These are phyloP conservation scores for Fragaria vesca DNA, from an alignment of 306 rosid species.

Conservation along the genomic window DNA sequence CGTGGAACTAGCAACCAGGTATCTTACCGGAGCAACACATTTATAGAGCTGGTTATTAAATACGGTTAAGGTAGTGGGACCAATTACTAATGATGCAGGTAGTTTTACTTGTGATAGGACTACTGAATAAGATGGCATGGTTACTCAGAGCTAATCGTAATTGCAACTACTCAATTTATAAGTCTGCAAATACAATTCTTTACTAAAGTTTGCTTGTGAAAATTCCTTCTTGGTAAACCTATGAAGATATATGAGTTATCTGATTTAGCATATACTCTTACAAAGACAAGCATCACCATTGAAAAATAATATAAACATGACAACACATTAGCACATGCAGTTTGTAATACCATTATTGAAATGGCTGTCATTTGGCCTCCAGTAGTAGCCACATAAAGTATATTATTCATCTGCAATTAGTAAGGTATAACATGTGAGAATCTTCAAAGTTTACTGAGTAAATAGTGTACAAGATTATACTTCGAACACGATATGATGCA, in stretches of 20 bases:
- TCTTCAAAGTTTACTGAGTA: neutral
- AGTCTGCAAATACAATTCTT: neutral
- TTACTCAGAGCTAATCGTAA: neutral
- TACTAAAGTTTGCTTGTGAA: neutral
- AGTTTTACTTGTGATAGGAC: neutral
- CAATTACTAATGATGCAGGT: neutral
- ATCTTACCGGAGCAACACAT: neutral
- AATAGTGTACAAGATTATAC: no score
- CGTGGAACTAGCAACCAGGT: neutral
- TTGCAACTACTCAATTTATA: neutral
- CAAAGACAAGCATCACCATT: neutral
- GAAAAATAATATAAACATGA: neutral
- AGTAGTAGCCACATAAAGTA: slow-evolving; percentile 86
- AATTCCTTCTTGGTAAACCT: neutral
- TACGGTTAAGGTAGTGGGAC: neutral
- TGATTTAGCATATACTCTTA: neutral
- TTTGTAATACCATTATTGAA: slow-evolving; percentile 47
- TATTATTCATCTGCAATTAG: slow-evolving; percentile 46
- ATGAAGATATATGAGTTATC: neutral
- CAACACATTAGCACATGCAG: neutral
- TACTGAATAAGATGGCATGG: neutral
- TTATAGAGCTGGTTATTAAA: neutral
- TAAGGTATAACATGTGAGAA: neutral
- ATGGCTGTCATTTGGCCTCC: slow-evolving; percentile 72
- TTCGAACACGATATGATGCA: neutral